A percentile compares a stretch with the other conserved stretches of the same genome.
Conservation (phyloP, 2,329 filamentous ascomycete genomes). For the Akanthomyces uredinophilus region DNA sequence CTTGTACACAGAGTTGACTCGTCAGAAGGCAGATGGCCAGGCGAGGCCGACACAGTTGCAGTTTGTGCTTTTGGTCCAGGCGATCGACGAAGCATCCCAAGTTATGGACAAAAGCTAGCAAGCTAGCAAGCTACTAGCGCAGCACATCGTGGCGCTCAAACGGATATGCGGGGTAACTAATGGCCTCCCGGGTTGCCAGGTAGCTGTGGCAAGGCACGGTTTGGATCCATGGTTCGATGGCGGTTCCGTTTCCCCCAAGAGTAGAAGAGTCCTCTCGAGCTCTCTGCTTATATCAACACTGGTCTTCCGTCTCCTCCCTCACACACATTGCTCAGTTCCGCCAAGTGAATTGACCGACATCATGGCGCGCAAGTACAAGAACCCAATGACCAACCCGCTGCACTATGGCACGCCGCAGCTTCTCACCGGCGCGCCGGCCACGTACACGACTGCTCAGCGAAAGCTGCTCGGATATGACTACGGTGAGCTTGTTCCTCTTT, state of each 20-base stretch:
- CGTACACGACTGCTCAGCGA: constrained; percentile 4
- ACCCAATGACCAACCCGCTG: constrained; percentile 15
- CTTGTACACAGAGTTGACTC: no score
- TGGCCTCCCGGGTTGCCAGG: background rate
- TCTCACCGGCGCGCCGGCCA: constrained; percentile 4
- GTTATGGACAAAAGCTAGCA: background rate
- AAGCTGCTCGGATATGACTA: constrained; percentile 12
- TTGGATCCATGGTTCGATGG: no score
- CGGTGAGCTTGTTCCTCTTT: background rate
- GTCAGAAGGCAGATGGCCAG: no score
- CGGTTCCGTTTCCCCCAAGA: background rate
- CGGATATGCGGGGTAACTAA: constrained; percentile 14
- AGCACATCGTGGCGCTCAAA: background rate
- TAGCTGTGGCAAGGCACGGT: background rate
- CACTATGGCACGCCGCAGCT: constrained; percentile 15
- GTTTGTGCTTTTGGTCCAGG: background rate
- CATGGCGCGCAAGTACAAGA: constrained; percentile 14
- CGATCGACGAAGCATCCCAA: background rate
- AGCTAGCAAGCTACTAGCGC: background rate
- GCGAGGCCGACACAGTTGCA: background rate
- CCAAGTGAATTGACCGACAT: background rate
- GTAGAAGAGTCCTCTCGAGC: background rate
- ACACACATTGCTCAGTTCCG: background rate
- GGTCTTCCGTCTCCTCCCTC: background rate
- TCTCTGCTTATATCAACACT: background rate